phyloP scores from a whole-genome alignment of 176 grass and related monocot species.

The Eleusine coracana region DNA sequence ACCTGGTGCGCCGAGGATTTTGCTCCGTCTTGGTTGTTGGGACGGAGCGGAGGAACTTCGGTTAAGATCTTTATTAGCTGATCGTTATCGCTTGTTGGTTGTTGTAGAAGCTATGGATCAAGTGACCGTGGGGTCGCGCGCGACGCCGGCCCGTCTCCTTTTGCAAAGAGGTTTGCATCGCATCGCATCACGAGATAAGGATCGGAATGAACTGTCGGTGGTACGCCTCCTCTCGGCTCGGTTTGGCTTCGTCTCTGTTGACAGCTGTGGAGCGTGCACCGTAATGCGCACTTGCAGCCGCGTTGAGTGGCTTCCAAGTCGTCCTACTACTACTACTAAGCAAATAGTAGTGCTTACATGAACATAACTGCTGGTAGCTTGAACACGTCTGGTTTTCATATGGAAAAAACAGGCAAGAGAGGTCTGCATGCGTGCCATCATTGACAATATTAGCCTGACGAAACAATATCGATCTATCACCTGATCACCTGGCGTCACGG shows the following conservation, averaged over 20 bases:
- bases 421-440: neutral
- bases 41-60: neutral
- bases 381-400: neutral
- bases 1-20: neutral
- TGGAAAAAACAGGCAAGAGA: neutral
- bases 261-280: neutral
- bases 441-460: neutral
- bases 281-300: constrained; percentile 6
- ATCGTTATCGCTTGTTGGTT: constrained; percentile 30
- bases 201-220: constrained; percentile 15
- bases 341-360: neutral
- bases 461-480: neutral
- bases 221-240: neutral
- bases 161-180: neutral
- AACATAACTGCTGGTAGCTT: neutral
- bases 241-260: neutral
- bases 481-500: neutral
- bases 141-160: constrained; percentile 3
- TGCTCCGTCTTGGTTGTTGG: constrained; percentile 30
- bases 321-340: neutral
- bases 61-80: neutral
- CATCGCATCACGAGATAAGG: constrained; percentile 38
- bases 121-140: neutral
- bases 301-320: constrained; percentile 21
- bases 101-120: neutral